Evolutionary conservation across 257 asterid species (phyloP).

Genomic region (Gentiana macrophylla): DNA sequence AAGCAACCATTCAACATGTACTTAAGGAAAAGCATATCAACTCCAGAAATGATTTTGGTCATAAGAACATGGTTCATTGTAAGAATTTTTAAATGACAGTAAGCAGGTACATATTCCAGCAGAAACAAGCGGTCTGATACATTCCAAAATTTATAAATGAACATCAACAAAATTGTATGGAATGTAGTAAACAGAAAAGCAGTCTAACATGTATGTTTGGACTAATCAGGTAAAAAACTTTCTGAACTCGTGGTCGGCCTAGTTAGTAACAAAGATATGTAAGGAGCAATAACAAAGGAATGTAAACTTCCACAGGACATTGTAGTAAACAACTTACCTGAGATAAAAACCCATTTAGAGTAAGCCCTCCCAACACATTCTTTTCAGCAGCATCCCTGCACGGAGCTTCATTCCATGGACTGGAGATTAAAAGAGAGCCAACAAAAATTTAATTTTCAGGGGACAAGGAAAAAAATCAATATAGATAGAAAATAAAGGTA

Average conservation of each 20-base stretch:
- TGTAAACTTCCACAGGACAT: neutral
- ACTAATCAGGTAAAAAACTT: neutral
- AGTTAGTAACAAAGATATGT: too few species aligned
- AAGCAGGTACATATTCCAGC: too few species aligned
- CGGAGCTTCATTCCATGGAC: constrained; percentile 91
- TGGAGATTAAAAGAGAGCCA: constrained; percentile 16
- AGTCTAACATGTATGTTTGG: neutral
- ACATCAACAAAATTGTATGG: neutral
- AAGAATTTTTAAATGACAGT: too few species aligned
- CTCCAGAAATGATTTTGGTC: neutral
- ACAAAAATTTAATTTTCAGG: neutral
- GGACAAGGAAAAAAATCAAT: constrained; percentile 1
- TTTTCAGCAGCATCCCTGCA: constrained; percentile 73
- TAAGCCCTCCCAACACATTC: constrained; percentile 78
- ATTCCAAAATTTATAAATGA: too few species aligned
- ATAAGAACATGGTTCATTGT: too few species aligned
- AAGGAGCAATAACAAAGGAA: neutral
- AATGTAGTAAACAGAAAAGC: neutral
- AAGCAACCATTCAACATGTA: neutral
- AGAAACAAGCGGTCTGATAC: too few species aligned
- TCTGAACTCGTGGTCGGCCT: too few species aligned
- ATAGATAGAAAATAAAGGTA: neutral
- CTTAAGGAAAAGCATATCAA: neutral
- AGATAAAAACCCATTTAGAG: constrained; percentile 76
- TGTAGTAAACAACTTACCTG: constrained; percentile 34